These are phyloP conservation scores for Styphnolobium japonicum DNA, from an alignment of 306 rosid genomes.

Conservation along the genomic window DNA sequence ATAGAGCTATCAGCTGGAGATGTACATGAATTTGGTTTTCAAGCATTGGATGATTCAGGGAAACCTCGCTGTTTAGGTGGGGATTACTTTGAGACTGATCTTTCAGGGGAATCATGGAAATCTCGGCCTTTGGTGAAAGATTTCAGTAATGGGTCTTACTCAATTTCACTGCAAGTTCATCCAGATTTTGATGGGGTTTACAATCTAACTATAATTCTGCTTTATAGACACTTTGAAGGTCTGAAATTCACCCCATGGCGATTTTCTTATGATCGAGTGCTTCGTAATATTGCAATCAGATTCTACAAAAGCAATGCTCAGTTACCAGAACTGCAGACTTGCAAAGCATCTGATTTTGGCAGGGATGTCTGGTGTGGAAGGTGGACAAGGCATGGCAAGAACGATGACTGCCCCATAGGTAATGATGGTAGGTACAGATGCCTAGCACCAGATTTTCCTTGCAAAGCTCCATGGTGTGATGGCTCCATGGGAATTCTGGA, in stretches of 20 bases:
- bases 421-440: slow-evolving; percentile 82
- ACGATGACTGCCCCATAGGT: slow-evolving; percentile 57
- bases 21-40: slow-evolving; percentile 70
- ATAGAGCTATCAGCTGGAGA: slow-evolving; percentile 66
- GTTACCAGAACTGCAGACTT: slow-evolving; percentile 55
- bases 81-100: slow-evolving; percentile 90
- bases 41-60: slow-evolving; percentile 68
- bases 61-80: slow-evolving; percentile 85
- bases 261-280: slow-evolving; percentile 51
- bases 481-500: slow-evolving; percentile 82
- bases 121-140: slow-evolving; percentile 84
- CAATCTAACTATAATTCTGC: slow-evolving; percentile 65
- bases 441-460: slow-evolving; percentile 59
- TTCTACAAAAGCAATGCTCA: slow-evolving; percentile 44
- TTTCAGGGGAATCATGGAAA: slow-evolving; percentile 85
- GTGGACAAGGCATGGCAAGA: slow-evolving; percentile 94
- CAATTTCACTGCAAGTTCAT: slow-evolving; percentile 75
- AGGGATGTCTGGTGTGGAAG: slow-evolving; percentile 83
- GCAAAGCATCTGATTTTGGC: slow-evolving; percentile 63
- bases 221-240: slow-evolving; percentile 85
- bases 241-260: slow-evolving; percentile 69
- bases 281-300: slow-evolving; percentile 54
- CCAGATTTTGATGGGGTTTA: slow-evolving; percentile 77
- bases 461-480: slow-evolving; percentile 82
- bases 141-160: slow-evolving; percentile 81